These are phyloP conservation scores for Mycena filopes DNA, from an alignment of 768 basidiomycete genomes.

Conservation along the genomic window DNA sequence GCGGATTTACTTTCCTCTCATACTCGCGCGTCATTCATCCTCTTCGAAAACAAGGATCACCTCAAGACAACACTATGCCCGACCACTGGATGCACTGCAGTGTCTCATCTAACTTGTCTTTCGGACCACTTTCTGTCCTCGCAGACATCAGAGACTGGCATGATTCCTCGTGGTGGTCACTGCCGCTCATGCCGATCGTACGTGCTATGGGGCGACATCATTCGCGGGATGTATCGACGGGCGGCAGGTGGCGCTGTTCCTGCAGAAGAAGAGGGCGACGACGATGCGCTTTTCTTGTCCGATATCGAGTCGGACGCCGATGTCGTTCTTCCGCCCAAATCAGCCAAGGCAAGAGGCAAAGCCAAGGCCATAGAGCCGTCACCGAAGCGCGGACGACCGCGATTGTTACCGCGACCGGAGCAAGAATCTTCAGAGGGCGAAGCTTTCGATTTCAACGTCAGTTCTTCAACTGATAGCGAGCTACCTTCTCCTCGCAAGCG, in stretches of 20 bases:
- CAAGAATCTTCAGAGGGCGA: slow-evolving; percentile 37
- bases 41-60: slow-evolving; percentile 52
- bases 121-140: slow-evolving; percentile 54
- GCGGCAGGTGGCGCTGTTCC: slow-evolving; percentile 44
- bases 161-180: slow-evolving; percentile 72
- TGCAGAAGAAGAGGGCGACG: slow-evolving; percentile 43
- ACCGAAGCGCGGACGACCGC: slow-evolving; percentile 7
- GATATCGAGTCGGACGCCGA: slow-evolving; percentile 37
- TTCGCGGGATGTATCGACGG: slow-evolving; percentile 70
- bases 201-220: slow-evolving; percentile 75
- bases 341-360: slow-evolving; percentile 26
- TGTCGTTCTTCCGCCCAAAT: background rate
- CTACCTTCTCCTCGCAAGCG: slow-evolving; percentile 39
- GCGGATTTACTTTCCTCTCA: slow-evolving; percentile 31
- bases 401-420: background rate
- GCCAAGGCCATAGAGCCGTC: slow-evolving; percentile 3
- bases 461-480: slow-evolving; percentile 31
- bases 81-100: slow-evolving; percentile 54
- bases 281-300: slow-evolving; percentile 47
- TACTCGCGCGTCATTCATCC: slow-evolving; percentile 13
- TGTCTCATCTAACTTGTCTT: slow-evolving; percentile 71
- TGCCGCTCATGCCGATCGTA: slow-evolving; percentile 65
- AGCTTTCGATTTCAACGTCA: slow-evolving; percentile 38
- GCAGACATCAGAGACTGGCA: slow-evolving; percentile 35
- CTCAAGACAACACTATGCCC: slow-evolving; percentile 67